Conservation (phyloP, 345 rosid species). For the Lepidium aucheri region DNA sequence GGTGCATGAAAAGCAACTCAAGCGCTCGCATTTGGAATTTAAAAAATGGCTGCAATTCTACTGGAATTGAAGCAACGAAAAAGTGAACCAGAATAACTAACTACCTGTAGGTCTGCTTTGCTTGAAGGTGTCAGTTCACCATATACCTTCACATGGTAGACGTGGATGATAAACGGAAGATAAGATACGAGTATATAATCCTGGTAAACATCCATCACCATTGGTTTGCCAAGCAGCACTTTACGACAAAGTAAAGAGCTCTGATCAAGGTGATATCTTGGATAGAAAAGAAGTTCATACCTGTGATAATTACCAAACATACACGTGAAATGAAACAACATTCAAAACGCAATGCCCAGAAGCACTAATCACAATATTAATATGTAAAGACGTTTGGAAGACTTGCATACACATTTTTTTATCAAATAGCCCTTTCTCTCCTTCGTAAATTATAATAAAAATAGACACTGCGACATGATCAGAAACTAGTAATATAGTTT, state of each 20-base stretch:
- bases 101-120: constrained; percentile 83
- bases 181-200: constrained; percentile 82
- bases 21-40: constrained; percentile 6
- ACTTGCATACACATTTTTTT: neutral
- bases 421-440: neutral
- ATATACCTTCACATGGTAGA: constrained; percentile 64
- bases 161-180: constrained; percentile 85
- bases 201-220: constrained; percentile 95
- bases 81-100: constrained; percentile 11
- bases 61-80: neutral
- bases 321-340: neutral
- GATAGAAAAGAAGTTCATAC: constrained; percentile 92
- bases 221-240: constrained; percentile 76
- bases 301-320: constrained; percentile 33
- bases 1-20: constrained; percentile 49
- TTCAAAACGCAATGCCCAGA: neutral
- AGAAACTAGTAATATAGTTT: constrained; percentile 5
- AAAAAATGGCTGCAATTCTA: constrained; percentile 7
- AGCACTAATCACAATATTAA: neutral
- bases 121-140: constrained; percentile 77
- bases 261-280: constrained; percentile 94
- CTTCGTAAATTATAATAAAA: neutral
- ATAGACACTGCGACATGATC: constrained; percentile 1
- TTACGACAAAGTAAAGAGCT: constrained; percentile 87
- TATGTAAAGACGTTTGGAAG: neutral